Conservation (phyloP, 371 early-diverging fungal genomes). For the Zychaea mexicana region DNA sequence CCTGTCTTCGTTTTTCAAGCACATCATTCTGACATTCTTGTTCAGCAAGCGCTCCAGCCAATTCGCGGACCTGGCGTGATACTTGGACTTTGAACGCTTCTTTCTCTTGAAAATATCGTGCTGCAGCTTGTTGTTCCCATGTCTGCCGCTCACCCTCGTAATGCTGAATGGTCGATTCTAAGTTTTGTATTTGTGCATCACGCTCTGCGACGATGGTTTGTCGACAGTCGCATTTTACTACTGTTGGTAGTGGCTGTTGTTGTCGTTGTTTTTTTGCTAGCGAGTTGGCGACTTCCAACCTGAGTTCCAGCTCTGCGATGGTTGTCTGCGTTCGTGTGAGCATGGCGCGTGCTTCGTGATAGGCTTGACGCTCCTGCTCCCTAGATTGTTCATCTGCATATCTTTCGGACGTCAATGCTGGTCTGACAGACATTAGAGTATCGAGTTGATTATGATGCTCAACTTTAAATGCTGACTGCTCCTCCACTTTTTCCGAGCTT, state of each 20-base stretch:
- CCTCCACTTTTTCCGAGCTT: background rate
- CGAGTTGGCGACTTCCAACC: background rate
- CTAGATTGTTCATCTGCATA: background rate
- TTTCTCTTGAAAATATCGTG: slow-evolving; percentile 8
- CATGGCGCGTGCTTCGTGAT: background rate
- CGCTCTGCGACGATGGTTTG: background rate
- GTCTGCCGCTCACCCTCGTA: background rate
- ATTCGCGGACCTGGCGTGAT: slow-evolving; percentile 15
- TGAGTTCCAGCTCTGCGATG: slow-evolving; percentile 5
- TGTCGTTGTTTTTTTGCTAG: background rate
- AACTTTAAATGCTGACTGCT: background rate
- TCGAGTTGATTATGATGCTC: background rate
- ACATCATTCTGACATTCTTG: slow-evolving; percentile 15
- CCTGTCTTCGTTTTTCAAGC: slow-evolving; percentile 8
- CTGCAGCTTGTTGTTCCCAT: background rate
- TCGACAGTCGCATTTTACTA: background rate
- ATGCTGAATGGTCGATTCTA: slow-evolving; percentile 3
- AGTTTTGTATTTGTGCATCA: background rate
- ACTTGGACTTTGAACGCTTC: slow-evolving; percentile 11
- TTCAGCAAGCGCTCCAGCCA: slow-evolving; percentile 15
- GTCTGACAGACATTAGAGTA: too few species aligned
- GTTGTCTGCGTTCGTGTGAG: background rate
- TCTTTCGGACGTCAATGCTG: too few species aligned
- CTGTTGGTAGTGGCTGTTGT: background rate
- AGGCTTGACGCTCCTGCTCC: background rate